Evolutionary conservation across 192 early-diverging fungal species (phyloP).

Genomic region (Linnemannia hyalina): DNA sequence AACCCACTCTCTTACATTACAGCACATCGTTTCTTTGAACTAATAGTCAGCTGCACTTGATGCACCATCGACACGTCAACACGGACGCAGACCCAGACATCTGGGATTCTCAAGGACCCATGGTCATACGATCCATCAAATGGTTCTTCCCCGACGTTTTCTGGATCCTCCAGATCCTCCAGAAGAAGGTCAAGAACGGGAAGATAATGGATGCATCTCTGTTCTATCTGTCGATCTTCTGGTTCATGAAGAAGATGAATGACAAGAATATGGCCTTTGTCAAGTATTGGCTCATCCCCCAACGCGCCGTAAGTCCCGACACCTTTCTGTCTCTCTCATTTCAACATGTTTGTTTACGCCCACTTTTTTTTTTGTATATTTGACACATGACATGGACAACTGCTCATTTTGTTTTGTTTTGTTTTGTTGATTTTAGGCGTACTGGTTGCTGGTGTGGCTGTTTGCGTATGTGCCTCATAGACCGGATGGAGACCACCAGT

Average conservation of each 20-base stretch:
- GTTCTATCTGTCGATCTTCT: constrained; percentile 23
- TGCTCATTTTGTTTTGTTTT: too few relatives aligned
- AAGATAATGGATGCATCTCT: constrained; percentile 10
- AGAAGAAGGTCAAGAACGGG: constrained; percentile 9
- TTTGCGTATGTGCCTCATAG: constrained; percentile 51
- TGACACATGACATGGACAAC: neutral
- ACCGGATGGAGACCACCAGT: constrained; percentile 34
- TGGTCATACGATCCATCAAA: constrained; percentile 38
- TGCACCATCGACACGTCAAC: constrained; percentile 47
- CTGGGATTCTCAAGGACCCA: constrained; percentile 37
- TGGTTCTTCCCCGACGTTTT: constrained; percentile 48
- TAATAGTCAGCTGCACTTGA: constrained; percentile 34
- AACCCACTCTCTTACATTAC: neutral
- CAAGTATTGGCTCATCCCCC: constrained; percentile 51
- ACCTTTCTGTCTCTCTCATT: neutral
- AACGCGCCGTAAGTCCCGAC: constrained; percentile 28
- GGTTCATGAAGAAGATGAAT: constrained; percentile 17
- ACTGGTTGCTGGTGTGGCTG: constrained; percentile 46
- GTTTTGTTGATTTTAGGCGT: constrained; percentile 20
- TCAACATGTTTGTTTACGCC: neutral
- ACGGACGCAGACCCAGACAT: constrained; percentile 38
- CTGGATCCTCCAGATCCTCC: constrained; percentile 22
- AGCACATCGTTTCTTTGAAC: constrained; percentile 7
- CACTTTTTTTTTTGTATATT: neutral
- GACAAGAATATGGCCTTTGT: constrained; percentile 26